A percentile compares a stretch with the other conserved stretches of the same genome.
phyloP scores from a whole-genome alignment of 192 early-diverging fungal species.

The Backusella mclennaniae region DNA sequence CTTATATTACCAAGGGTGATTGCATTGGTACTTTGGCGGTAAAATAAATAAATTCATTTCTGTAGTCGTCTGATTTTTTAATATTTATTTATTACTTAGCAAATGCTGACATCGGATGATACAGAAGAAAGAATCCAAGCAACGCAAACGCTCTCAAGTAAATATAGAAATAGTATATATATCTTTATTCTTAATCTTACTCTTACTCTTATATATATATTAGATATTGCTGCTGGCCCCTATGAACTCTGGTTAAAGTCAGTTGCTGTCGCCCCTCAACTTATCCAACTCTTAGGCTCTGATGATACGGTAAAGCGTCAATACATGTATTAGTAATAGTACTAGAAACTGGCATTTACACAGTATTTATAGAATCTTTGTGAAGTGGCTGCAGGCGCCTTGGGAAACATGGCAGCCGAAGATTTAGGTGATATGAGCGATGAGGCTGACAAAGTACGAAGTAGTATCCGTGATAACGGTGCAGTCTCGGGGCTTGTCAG shows the following conservation, averaged over 20 bases:
- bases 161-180: neutral
- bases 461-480: conserved; percentile 71
- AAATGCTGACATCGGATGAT: conserved; percentile 16
- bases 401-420: conserved; percentile 90
- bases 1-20: conserved; percentile 30
- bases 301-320: conserved; percentile 4
- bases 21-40: conserved; percentile 29
- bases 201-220: conserved; percentile 1
- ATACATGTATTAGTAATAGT: neutral
- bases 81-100: conserved; percentile 9
- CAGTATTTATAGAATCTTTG: conserved; percentile 53
- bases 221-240: conserved; percentile 38
- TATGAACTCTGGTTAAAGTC: conserved; percentile 32
- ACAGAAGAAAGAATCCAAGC: conserved; percentile 20
- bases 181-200: no score
- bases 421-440: conserved; percentile 27
- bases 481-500: conserved; percentile 72
- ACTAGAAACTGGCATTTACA: neutral
- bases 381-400: conserved; percentile 89
- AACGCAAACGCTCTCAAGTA: conserved; percentile 30
- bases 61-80: neutral
- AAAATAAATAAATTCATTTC: neutral
- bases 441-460: conserved; percentile 72
- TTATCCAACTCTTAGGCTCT: conserved; percentile 22
- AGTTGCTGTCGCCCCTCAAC: conserved; percentile 21